These are phyloP conservation scores for Cercospora zeina DNA, from an alignment of 2,329 filamentous ascomycete genomes.

Conservation along the genomic window DNA sequence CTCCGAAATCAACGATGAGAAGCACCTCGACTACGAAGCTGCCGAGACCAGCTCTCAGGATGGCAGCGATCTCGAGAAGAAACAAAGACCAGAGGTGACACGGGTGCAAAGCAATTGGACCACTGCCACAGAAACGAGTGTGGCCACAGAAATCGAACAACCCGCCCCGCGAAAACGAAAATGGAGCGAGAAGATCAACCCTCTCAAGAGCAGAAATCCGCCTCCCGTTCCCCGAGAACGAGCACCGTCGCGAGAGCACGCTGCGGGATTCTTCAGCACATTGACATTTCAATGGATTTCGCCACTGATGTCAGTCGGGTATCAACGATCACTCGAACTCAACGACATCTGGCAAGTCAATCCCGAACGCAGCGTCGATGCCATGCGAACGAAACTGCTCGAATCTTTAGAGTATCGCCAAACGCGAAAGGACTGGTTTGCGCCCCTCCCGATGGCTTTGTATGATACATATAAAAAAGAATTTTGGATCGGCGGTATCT, in stretches of 20 bases:
- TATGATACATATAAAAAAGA: conserved; percentile 84
- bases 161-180: conserved; percentile 49
- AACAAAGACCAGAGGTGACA: conserved; percentile 22
- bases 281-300: conserved; percentile 89
- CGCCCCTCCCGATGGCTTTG: conserved; percentile 73
- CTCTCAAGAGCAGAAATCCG: conserved; percentile 50
- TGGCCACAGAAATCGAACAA: conserved; percentile 30
- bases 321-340: conserved; percentile 76
- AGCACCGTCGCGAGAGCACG: conserved; percentile 65
- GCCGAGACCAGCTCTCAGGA: conserved; percentile 31
- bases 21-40: conserved; percentile 37
- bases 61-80: conserved; percentile 30
- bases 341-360: conserved; percentile 91
- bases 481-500: conserved; percentile 80
- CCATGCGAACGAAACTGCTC: conserved; percentile 66
- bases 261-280: conserved; percentile 70
- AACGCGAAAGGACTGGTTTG: conserved; percentile 61
- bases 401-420: conserved; percentile 68
- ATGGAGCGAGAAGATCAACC: conserved; percentile 61
- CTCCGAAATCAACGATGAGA: conserved; percentile 41
- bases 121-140: conserved; percentile 38
- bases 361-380: conserved; percentile 70
- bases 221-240: conserved; percentile 60
- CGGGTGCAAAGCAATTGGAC: conserved; percentile 41
- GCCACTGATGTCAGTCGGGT: conserved; percentile 81